These are phyloP conservation scores for Penicillium sp. DNA, from an alignment of 2,329 filamentous ascomycete genomes.

Conservation along the genomic window DNA sequence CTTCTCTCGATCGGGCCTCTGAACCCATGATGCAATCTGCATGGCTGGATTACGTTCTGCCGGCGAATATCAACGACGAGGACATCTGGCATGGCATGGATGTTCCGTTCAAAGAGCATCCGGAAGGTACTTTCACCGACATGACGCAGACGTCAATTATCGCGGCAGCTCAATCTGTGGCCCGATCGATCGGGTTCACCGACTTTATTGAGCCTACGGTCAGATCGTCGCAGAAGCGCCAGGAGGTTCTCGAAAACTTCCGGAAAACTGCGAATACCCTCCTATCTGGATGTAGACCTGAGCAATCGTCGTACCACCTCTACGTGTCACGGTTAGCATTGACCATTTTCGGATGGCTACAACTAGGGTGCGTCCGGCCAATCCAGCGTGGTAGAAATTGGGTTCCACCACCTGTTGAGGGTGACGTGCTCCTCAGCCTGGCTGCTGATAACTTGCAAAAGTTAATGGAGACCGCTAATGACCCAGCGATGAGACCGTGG, in stretches of 20 bases:
- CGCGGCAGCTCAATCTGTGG: constrained; percentile 28
- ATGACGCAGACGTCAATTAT: constrained; percentile 33
- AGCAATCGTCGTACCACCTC: constrained; percentile 31
- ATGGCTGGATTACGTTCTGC: constrained; percentile 34
- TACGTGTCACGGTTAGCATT: constrained; percentile 29
- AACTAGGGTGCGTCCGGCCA: constrained; percentile 35
- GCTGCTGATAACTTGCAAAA: constrained; percentile 31
- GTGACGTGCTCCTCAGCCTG: constrained; percentile 30
- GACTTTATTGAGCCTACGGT: constrained; percentile 29
- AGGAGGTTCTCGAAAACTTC: constrained; percentile 33
- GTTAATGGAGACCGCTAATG: constrained; percentile 23
- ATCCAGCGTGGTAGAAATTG: constrained; percentile 31
- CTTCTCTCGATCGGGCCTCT: constrained; percentile 36
- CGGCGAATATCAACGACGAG: constrained; percentile 36
- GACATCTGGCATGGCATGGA: constrained; percentile 34
- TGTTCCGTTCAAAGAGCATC: constrained; percentile 19
- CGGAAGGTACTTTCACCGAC: constrained; percentile 33
- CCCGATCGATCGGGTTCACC: constrained; percentile 31
- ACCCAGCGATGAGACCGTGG: constrained; percentile 30
- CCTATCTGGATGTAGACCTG: constrained; percentile 27
- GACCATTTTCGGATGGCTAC: constrained; percentile 32
- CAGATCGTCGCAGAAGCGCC: constrained; percentile 30
- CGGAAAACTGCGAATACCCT: constrained; percentile 25
- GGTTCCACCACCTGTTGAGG: constrained; percentile 30
- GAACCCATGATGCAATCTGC: constrained; percentile 40